Percentiles rank a stretch among this genome's conserved stretches.
These are phyloP conservation scores for Penicillium sp. DNA, from an alignment of 2,329 filamentous ascomycete genomes.

Conservation along the genomic window DNA sequence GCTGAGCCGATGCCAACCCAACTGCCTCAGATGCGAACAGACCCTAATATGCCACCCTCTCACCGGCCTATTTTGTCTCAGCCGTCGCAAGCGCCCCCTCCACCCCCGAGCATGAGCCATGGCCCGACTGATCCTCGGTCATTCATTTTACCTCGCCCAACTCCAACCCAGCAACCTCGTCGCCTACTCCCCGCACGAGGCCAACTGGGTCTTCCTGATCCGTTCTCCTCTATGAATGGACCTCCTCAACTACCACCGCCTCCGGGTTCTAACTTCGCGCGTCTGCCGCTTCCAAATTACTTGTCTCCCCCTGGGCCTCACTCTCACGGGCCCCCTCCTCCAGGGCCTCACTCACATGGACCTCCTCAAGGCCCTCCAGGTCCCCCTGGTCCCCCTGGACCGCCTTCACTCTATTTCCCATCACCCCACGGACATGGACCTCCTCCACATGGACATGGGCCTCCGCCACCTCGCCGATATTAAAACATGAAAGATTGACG, in stretches of 20 bases:
- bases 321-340: not conserved
- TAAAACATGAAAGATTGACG: not conserved
- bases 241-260: slow-evolving; percentile 43
- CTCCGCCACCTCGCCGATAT: slow-evolving; percentile 13
- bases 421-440: slow-evolving; percentile 9
- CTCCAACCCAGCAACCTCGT: slow-evolving; percentile 34
- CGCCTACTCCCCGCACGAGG: slow-evolving; percentile 39
- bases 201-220: slow-evolving; percentile 37
- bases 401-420: slow-evolving; percentile 16
- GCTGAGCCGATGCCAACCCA: slow-evolving; percentile 10
- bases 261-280: slow-evolving; percentile 39
- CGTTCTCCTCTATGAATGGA: slow-evolving; percentile 33
- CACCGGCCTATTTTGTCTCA: slow-evolving; percentile 35
- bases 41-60: slow-evolving; percentile 47
- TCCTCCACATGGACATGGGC: slow-evolving; percentile 4
- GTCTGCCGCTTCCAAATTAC: slow-evolving; percentile 32
- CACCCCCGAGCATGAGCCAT: slow-evolving; percentile 19
- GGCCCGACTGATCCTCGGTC: slow-evolving; percentile 34
- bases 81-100: slow-evolving; percentile 17
- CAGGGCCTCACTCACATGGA: slow-evolving; percentile 3
- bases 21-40: slow-evolving; percentile 41
- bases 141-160: slow-evolving; percentile 24
- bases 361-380: slow-evolving; percentile 17
- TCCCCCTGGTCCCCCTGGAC: slow-evolving; percentile 9
- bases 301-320: slow-evolving; percentile 12